Evolutionary conservation across 2,329 filamentous ascomycete genomes (phyloP), one percentile per base, ranked within the genome.

Genomic region (Lithohypha guttulata): DNA sequence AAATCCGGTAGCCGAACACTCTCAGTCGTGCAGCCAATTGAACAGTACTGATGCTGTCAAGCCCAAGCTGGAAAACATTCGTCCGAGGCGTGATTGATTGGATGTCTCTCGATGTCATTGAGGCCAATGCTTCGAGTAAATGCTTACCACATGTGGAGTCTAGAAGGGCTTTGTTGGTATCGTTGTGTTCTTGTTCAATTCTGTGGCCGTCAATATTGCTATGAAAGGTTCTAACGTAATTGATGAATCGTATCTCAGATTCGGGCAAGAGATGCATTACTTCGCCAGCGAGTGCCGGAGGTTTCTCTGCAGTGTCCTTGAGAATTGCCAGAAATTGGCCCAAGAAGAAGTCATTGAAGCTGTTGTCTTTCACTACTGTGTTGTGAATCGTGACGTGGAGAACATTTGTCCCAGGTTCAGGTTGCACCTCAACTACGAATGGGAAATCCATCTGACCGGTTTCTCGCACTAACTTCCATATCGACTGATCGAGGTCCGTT

Each of bases 41-140:
- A 11, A 75, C 69, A 1, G 85, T 83, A 44, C 81, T 87, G 52
- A 96, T 91, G 55, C 87, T 95, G 59, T 95, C 87, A 3, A 95
- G 64, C 0, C 89, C 89, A n/a, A 94, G 72, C 42, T 81, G 77
- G 51, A 89, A 93, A 34, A 96, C 84, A 0, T 83, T 85, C 0
- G 77, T 84, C 7, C 70, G 11, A 11, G 7, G 5, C 19, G 10
- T 30, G 10, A 30, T 20, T 11, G 13, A 11, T 13, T 14, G 22
- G 3, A 22, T 13, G 9, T 19, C 13, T 2, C 20, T 13, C 17
- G 14, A 26, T 3, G 18, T 34, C 20, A 40, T 18, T 6, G 8
- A 8, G 7, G 9, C 2, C 11, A 40, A 17, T 17, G 21, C 26
- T 10, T 25, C 29, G 7, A 39, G 15, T 13, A 39, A 26, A n/a